phyloP scores from a whole-genome alignment of 768 basidiomycete genomes.

The Mycena galericulata region DNA sequence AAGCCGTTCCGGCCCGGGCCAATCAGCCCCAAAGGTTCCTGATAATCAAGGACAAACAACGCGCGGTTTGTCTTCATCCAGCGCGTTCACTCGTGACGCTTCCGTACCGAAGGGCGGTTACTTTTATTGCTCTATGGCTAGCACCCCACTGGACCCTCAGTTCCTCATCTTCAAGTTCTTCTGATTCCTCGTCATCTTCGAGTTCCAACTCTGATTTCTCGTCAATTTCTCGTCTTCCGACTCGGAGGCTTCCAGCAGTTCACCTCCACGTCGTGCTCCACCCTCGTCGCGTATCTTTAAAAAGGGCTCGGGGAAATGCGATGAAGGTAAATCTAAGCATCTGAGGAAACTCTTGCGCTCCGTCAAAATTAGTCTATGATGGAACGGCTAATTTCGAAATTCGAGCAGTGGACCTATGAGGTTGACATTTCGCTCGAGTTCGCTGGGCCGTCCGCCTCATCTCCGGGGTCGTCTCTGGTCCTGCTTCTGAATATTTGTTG shows the following conservation, averaged over 20 bases:
- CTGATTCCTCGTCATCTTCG: neutral
- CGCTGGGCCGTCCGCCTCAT: constrained; percentile 24
- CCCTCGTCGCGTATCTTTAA: too few relatives aligned
- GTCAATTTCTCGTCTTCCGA: neutral
- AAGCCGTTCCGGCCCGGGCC: too few relatives aligned
- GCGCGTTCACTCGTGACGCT: too few relatives aligned
- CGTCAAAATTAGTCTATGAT: constrained; percentile 30
- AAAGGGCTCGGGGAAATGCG: neutral
- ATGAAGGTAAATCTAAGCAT: neutral
- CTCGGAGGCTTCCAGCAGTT: neutral
- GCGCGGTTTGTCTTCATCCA: too few relatives aligned
- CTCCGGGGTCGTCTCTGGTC: constrained; percentile 34
- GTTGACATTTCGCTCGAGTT: constrained; percentile 30
- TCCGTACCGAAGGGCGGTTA: too few relatives aligned
- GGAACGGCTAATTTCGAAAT: constrained; percentile 34
- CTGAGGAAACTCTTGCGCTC: neutral
- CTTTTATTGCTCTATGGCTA: too few relatives aligned
- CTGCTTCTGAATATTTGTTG: constrained; percentile 38
- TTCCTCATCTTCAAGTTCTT: too few relatives aligned
- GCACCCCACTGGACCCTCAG: neutral
- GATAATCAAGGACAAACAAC: too few relatives aligned
- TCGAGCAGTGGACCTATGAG: constrained; percentile 32
- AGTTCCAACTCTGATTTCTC: too few relatives aligned
- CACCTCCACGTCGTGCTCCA: too few relatives aligned
- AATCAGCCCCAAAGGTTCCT: too few relatives aligned